Conservation (phyloP, 805 yeast species). For the Candida ovalis region DNA sequence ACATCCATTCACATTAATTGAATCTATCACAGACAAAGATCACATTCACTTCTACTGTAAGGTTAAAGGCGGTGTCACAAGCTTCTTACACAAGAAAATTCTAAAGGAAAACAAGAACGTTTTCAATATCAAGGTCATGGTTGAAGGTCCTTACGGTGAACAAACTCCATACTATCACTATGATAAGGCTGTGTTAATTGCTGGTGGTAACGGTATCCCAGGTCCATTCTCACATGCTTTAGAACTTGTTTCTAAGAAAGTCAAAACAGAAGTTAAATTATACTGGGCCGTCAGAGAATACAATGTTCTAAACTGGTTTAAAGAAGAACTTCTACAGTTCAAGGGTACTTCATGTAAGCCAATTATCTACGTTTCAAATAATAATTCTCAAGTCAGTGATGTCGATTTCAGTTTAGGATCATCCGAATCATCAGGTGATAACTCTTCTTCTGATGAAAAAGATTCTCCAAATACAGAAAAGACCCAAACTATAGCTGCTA, state of each 20-base stretch:
- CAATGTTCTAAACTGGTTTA: constrained; percentile 48
- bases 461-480: constrained; percentile 13
- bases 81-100: constrained; percentile 32
- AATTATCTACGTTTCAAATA: constrained; percentile 40
- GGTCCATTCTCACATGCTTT: constrained; percentile 45
- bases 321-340: constrained; percentile 37
- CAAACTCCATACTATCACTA: constrained; percentile 46
- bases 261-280: constrained; percentile 39
- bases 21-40: constrained; percentile 32
- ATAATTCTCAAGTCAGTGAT: constrained; percentile 15
- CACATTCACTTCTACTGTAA: constrained; percentile 43
- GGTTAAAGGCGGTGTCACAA: constrained; percentile 58
- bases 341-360: constrained; percentile 34
- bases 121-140: constrained; percentile 50
- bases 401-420: constrained; percentile 8
- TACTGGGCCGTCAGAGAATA: constrained; percentile 62
- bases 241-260: constrained; percentile 28
- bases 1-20: constrained; percentile 53
- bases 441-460: constrained; percentile 10
- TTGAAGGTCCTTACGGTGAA: constrained; percentile 73
- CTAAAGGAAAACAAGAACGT: constrained; percentile 24
- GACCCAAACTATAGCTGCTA: background rate
- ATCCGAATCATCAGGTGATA: constrained; percentile 7
- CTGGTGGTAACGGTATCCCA: constrained; percentile 77
- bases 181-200: constrained; percentile 53